These are phyloP conservation scores for Nannizziopsis barbatae DNA, from an alignment of 2,329 filamentous ascomycete species.

Conservation along the genomic window DNA sequence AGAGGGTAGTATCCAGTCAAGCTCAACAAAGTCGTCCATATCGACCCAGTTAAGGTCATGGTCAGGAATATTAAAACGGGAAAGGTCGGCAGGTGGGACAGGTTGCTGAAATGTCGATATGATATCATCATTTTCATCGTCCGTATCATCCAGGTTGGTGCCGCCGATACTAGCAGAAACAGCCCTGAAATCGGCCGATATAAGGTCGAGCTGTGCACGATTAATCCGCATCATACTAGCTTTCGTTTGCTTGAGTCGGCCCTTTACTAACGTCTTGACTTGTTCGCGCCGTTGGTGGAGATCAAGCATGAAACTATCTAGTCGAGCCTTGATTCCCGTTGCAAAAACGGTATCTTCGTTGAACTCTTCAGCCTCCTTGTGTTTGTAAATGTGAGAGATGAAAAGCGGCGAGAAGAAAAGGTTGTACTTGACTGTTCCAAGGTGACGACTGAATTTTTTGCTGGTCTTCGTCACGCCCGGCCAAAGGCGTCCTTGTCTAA, in stretches of 20 bases:
- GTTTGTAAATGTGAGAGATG: slow-evolving; percentile 94
- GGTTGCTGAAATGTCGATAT: slow-evolving; percentile 46
- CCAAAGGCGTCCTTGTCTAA: slow-evolving; percentile 85
- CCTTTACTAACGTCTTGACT: slow-evolving; percentile 70
- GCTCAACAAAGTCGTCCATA: slow-evolving; percentile 97
- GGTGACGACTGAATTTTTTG: slow-evolving; percentile 94
- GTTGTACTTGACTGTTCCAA: slow-evolving; percentile 98
- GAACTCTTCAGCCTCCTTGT: slow-evolving; percentile 87
- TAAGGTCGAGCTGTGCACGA: slow-evolving; percentile 81
- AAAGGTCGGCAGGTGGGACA: slow-evolving; percentile 50
- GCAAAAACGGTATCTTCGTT: slow-evolving; percentile 68
- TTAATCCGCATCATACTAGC: slow-evolving; percentile 95
- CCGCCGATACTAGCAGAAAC: slow-evolving; percentile 82
- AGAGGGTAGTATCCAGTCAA: slow-evolving; percentile 89
- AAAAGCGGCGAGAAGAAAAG: slow-evolving; percentile 84
- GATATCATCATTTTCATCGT: slow-evolving; percentile 52
- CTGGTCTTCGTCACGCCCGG: slow-evolving; percentile 89
- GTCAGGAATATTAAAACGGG: slow-evolving; percentile 88
- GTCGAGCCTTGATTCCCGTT: slow-evolving; percentile 88
- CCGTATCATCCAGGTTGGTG: slow-evolving; percentile 64
- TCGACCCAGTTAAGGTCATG: slow-evolving; percentile 95
- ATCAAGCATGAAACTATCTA: slow-evolving; percentile 96
- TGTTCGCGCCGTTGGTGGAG: slow-evolving; percentile 88
- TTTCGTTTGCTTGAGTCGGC: slow-evolving; percentile 61
- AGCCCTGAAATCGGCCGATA: slow-evolving; percentile 82